Percentiles rank a stretch among this genome's conserved stretches.
Conservation (phyloP, 139 green algal genomes). For the Chara braunii region DNA sequence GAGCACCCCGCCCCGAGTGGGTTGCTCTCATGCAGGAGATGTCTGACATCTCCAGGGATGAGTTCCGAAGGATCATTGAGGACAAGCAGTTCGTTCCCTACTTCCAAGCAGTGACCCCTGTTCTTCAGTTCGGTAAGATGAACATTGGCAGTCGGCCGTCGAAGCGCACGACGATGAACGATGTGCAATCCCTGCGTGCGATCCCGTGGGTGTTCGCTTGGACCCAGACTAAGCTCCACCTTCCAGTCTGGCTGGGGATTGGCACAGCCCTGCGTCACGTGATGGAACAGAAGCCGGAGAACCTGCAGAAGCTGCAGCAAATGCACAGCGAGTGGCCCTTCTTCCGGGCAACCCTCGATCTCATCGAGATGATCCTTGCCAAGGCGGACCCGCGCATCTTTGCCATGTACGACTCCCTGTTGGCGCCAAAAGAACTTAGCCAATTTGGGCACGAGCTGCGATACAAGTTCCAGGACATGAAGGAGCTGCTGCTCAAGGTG, state of each 20-base stretch:
- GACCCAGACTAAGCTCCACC: constrained; percentile 88
- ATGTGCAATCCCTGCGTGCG: constrained; percentile 65
- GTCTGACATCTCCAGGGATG: constrained; percentile 51
- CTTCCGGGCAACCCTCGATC: constrained; percentile 65
- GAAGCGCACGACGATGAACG: constrained; percentile 13
- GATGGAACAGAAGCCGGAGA: constrained; percentile 36
- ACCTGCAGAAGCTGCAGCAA: constrained; percentile 54
- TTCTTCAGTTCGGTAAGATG: constrained; percentile 60
- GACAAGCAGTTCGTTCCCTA: constrained; percentile 78
- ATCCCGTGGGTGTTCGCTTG: constrained; percentile 99
- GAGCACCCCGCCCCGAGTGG: constrained; percentile 46
- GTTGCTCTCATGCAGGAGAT: constrained; percentile 67
- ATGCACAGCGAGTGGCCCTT: constrained; percentile 96
- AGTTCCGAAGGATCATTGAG: constrained; percentile 58
- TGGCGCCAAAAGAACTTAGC: constrained; percentile 24
- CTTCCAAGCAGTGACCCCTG: constrained; percentile 57
- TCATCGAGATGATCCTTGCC: constrained; percentile 49
- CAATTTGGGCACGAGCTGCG: constrained; percentile 34
- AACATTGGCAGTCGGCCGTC: constrained; percentile 84
- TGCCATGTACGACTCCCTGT: constrained; percentile 25
- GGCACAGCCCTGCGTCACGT: constrained; percentile 74
- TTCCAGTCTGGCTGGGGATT: constrained; percentile 93
- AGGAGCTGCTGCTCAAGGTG: constrained; percentile 27
- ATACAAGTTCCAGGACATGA: constrained; percentile 20
- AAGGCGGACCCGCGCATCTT: constrained; percentile 42